A percentile compares a stretch with the other conserved stretches of the same genome.
These are phyloP conservation scores for Orbilia javanica DNA, from an alignment of 2,329 filamentous ascomycete species.

Conservation along the genomic window DNA sequence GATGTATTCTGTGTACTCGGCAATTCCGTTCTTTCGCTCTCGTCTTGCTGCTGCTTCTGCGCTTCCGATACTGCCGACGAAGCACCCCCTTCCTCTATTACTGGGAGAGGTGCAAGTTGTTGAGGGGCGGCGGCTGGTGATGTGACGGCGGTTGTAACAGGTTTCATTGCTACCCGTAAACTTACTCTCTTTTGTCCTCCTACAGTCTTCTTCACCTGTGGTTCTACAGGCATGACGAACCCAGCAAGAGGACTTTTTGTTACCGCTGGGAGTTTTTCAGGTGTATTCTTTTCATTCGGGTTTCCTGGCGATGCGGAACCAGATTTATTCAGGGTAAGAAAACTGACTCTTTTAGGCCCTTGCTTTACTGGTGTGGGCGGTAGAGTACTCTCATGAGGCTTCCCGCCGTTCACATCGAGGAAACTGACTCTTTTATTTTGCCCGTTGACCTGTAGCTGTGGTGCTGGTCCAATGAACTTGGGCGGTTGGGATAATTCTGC, in stretches of 20 bases:
- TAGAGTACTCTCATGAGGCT: neutral
- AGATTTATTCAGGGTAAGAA: neutral
- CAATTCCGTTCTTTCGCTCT: neutral
- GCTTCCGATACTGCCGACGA: constrained; percentile 16
- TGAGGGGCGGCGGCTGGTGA: neutral
- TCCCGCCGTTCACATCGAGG: neutral
- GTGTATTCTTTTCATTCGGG: too few species aligned
- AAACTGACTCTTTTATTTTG: constrained; percentile 28
- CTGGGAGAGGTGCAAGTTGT: neutral
- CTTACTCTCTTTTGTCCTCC: neutral
- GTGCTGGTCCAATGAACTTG: constrained; percentile 30
- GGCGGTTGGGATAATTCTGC: constrained; percentile 8
- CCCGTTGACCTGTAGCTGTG: constrained; percentile 10
- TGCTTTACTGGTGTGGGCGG: neutral
- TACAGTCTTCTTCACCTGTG: neutral
- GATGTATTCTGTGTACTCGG: neutral
- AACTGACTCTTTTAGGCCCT: neutral
- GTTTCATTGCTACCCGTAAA: neutral
- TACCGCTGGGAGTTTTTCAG: neutral
- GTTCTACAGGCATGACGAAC: neutral
- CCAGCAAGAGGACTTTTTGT: neutral
- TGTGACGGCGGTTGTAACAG: neutral
- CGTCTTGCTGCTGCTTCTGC: neutral
- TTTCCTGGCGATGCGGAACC: neutral
- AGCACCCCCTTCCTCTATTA: constrained; percentile 3